Percentiles rank a stretch among this genome's conserved stretches.
Evolutionary conservation across 371 early-diverging fungal genomes (phyloP).

Genomic region (Rhizomucor miehei): DNA sequence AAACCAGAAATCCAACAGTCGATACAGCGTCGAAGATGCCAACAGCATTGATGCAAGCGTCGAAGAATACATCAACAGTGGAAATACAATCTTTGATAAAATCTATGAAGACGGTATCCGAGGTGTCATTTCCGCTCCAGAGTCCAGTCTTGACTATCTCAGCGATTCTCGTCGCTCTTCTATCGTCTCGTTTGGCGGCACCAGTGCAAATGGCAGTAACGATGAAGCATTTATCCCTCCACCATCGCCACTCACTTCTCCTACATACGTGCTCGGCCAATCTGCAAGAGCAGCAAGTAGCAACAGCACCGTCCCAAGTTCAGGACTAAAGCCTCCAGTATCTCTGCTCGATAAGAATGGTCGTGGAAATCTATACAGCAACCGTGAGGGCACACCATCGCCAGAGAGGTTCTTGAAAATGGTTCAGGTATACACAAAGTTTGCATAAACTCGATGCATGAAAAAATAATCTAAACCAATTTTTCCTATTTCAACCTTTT

Average conservation of each 20-base stretch:
- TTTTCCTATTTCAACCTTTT: not conserved
- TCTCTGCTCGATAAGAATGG: slow-evolving; percentile 13
- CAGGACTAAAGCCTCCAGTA: slow-evolving; percentile 16
- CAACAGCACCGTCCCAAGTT: not conserved
- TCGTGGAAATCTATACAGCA: not conserved
- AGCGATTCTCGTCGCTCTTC: slow-evolving; percentile 15
- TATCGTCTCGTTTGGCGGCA: slow-evolving; percentile 7
- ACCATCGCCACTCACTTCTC: slow-evolving; percentile 18
- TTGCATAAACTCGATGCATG: too few species aligned
- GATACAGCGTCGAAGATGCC: slow-evolving; percentile 12
- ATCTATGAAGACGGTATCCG: slow-evolving; percentile 58
- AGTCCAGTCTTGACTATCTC: slow-evolving; percentile 14
- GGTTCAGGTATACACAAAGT: slow-evolving; percentile 22
- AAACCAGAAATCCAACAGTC: not conserved
- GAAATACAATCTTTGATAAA: slow-evolving; percentile 55
- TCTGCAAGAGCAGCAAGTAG: not conserved
- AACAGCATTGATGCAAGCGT: slow-evolving; percentile 25
- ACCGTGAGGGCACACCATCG: slow-evolving; percentile 37
- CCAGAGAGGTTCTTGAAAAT: slow-evolving; percentile 46
- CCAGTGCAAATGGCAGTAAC: slow-evolving; percentile 4
- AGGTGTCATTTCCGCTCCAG: slow-evolving; percentile 27
- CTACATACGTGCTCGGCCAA: slow-evolving; percentile 3
- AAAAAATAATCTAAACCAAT: too few species aligned
- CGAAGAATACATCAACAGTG: slow-evolving; percentile 43
- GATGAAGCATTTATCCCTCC: slow-evolving; percentile 13